Base-by-base conservation (phyloP, 129 eudicot species). In the Cynara cardunculus region DNA sequence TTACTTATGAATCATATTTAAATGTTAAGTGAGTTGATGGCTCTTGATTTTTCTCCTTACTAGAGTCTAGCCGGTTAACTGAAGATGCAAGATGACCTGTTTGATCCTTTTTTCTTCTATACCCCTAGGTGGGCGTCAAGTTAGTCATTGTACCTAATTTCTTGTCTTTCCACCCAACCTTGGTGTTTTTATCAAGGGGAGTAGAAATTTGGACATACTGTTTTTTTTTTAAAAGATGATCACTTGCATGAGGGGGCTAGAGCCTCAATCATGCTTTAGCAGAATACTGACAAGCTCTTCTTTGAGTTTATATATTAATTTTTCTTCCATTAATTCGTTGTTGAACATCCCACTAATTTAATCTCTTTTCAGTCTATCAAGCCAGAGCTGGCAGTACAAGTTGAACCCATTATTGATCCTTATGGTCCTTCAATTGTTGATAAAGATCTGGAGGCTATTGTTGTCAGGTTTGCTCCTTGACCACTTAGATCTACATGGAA, bases 341-440 rank as follows among this genome's bases (percentile, higher is more conserved):
- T 75, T 67, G 37, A 82, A 30, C 61, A 68, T 46, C 59, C 32
- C 69, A 30, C 72, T 61, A 21, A 28, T 68, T 56, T 53, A 28
- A 31, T 25, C 16, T 78, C 56, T 31, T 62, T 80, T 56, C 92
- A 96, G 99, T 92, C 95, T 49, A 83, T 93, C 72, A 96, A 96
- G 80, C 90, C 98, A 28, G 95, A 86, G 90, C 88, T 96, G 61
- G 78, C 75, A 71, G 96, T 91, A 83, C 90, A 92, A 87, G 93
- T 83, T 44, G 99, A 93, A 82, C 98, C 99, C 28, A 91, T 96
- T 37, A 84, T 79, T 34, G 98, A 96, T 83, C 99, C 98, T 25
- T 96, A 96, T 80, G 99, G 99, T 37, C 99, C 98, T 46, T 89
- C 99, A 37, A 91, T 93, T n/a, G 75, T 92, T 22, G 98, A 96